Percentiles rank a stretch among this genome's conserved stretches.
Evolutionary conservation across 306 rosid genomes (phyloP).

Genomic region (Casuarina glauca): DNA sequence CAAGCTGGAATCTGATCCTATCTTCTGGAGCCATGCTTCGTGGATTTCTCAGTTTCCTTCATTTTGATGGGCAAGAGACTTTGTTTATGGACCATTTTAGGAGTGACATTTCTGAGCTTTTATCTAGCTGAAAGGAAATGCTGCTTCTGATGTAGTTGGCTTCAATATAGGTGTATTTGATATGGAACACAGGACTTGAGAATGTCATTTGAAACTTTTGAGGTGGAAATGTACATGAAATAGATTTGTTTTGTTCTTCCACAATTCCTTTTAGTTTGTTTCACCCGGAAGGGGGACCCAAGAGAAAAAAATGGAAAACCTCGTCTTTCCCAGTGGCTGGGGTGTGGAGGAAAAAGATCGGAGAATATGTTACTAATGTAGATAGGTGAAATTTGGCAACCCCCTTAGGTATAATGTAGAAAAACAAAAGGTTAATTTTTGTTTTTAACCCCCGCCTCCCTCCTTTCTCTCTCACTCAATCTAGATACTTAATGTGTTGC

Average conservation of each 20-base stretch:
- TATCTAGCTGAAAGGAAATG: not conserved
- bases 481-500: too few species aligned
- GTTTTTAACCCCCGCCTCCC: not conserved
- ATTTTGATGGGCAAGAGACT: not conserved
- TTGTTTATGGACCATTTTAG: not conserved
- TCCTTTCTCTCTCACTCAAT: too few species aligned
- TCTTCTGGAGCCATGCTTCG: not conserved
- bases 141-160: not conserved
- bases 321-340: too few species aligned
- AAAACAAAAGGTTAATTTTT: too few species aligned
- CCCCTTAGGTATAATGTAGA: not conserved
- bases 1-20: not conserved
- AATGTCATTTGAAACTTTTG: not conserved
- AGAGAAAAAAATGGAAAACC: too few species aligned
- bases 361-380: too few species aligned
- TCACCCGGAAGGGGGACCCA: too few species aligned
- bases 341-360: too few species aligned
- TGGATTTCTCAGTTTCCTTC: not conserved
- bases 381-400: not conserved
- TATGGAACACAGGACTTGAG: not conserved
- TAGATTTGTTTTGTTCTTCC: not conserved
- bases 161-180: not conserved
- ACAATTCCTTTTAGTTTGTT: not conserved
- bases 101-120: not conserved
- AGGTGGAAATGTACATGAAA: not conserved